A percentile compares a stretch with the other conserved stretches of the same genome.
Evolutionary conservation across 2,329 filamentous ascomycete genomes (phyloP).

Genomic region (Pestalotiopsis sp.): DNA sequence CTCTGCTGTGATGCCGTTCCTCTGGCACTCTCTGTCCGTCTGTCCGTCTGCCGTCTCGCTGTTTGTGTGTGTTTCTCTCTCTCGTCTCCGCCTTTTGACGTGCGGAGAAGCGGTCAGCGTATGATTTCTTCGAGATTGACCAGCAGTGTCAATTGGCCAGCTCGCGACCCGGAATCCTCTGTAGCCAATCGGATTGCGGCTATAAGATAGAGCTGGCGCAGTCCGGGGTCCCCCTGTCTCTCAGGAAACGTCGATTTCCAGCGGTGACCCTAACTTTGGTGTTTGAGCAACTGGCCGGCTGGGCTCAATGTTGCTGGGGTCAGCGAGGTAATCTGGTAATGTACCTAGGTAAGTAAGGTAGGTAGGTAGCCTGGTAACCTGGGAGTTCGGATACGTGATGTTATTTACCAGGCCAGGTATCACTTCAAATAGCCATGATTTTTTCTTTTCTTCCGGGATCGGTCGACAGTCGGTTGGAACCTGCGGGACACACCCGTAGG

Average conservation of each 20-base stretch:
- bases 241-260: not conserved
- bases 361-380: no score
- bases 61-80: no score
- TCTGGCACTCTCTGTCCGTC: not conserved
- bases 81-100: not conserved
- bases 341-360: no score
- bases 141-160: not conserved
- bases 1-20: not conserved
- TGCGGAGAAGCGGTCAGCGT: constrained; percentile 9
- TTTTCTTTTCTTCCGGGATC: no score
- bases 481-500: no score
- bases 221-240: not conserved
- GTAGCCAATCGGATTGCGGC: constrained; percentile 1
- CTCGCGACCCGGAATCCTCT: not conserved
- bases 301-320: not conserved
- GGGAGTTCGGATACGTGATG: no score
- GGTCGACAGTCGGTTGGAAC: no score
- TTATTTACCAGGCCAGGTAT: no score
- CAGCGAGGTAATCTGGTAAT: not conserved
- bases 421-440: no score
- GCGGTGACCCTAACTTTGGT: constrained; percentile 8
- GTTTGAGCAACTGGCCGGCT: not conserved
- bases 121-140: not conserved
- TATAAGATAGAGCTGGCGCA: not conserved
- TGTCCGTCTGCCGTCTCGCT: no score